phyloP scores from a whole-genome alignment of 495 filamentous ascomycete genomes.

The Penicillium canariense region DNA sequence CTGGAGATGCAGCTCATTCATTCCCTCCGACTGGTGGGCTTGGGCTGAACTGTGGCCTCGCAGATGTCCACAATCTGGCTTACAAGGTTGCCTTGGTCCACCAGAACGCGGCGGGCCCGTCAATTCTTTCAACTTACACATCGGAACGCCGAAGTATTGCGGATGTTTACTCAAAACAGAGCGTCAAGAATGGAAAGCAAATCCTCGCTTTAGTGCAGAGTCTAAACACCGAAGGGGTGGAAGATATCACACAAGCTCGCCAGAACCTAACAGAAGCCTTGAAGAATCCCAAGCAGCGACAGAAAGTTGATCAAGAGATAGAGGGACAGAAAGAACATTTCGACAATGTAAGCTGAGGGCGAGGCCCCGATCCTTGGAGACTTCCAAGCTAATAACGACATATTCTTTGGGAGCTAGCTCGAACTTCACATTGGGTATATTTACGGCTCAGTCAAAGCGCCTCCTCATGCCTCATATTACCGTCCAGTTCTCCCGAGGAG shows the following conservation, averaged over 20 bases:
- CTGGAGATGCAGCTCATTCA: slow-evolving; percentile 52
- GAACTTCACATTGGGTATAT: slow-evolving; percentile 33
- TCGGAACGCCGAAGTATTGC: slow-evolving; percentile 26
- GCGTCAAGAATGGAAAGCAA: slow-evolving; percentile 30
- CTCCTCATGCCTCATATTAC: slow-evolving; percentile 25
- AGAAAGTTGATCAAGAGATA: slow-evolving; percentile 13
- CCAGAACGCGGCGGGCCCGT: slow-evolving; percentile 8
- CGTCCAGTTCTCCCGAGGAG: slow-evolving; percentile 19
- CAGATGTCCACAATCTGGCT: slow-evolving; percentile 34
- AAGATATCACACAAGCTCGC: slow-evolving; percentile 9
- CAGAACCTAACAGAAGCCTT: slow-evolving; percentile 3
- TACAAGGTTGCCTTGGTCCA: slow-evolving; percentile 35
- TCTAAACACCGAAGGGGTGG: slow-evolving; percentile 19
- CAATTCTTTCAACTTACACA: slow-evolving; percentile 18
- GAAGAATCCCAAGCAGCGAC: slow-evolving; percentile 2
- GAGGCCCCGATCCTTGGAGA: neutral
- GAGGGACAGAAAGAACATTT: slow-evolving; percentile 31
- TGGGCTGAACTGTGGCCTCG: slow-evolving; percentile 35
- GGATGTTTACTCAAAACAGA: slow-evolving; percentile 26
- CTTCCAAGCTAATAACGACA: neutral
- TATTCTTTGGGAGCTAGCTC: slow-evolving; percentile 1
- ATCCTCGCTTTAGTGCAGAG: slow-evolving; percentile 27
- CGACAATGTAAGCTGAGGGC: slow-evolving; percentile 23
- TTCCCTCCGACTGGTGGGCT: slow-evolving; percentile 36
- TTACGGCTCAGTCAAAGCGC: slow-evolving; percentile 23